Percentiles rank a stretch among this genome's conserved stretches.
These are phyloP conservation scores for Cyclocybe cylindracea DNA, from an alignment of 768 basidiomycete species.

Conservation along the genomic window DNA sequence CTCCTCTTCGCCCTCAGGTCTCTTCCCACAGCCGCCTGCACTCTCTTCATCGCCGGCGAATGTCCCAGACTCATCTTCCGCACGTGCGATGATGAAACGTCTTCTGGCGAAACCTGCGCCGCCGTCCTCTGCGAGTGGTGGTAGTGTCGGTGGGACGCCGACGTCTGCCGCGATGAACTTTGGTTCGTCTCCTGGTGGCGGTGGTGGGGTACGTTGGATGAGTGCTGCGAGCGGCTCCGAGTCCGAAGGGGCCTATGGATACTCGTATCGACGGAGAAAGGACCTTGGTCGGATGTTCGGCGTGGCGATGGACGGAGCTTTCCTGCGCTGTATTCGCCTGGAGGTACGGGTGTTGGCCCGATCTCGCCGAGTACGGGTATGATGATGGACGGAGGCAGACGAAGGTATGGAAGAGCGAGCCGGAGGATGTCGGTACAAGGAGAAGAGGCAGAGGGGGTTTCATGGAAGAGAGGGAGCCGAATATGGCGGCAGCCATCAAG, in stretches of 20 bases:
- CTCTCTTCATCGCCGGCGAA: neutral
- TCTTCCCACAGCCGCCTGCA: neutral
- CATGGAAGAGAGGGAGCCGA: conserved; percentile 15
- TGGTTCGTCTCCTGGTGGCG: neutral
- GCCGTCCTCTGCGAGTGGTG: conserved; percentile 5
- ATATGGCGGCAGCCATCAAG: neutral
- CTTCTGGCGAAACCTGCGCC: conserved; percentile 33
- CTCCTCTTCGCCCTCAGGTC: conserved; percentile 2
- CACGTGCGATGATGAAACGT: conserved; percentile 30
- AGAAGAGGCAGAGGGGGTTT: conserved; percentile 16
- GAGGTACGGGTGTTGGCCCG: neutral
- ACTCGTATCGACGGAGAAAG: neutral
- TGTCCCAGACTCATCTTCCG: conserved; percentile 12
- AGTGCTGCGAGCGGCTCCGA: conserved; percentile 11
- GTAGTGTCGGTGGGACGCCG: conserved; percentile 5
- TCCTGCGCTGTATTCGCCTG: neutral
- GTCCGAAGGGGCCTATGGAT: conserved; percentile 6
- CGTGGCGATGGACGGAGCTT: neutral
- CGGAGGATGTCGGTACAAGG: too few species aligned
- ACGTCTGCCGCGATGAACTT: too few species aligned
- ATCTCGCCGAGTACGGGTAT: conserved; percentile 1
- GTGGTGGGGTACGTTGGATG: neutral
- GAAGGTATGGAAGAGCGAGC: conserved; percentile 17
- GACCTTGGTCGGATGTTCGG: neutral
- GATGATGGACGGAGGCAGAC: neutral